These are phyloP conservation scores for Hemisphaericaspora subhashii DNA, from an alignment of 1,139 yeast species.

Conservation along the genomic window DNA sequence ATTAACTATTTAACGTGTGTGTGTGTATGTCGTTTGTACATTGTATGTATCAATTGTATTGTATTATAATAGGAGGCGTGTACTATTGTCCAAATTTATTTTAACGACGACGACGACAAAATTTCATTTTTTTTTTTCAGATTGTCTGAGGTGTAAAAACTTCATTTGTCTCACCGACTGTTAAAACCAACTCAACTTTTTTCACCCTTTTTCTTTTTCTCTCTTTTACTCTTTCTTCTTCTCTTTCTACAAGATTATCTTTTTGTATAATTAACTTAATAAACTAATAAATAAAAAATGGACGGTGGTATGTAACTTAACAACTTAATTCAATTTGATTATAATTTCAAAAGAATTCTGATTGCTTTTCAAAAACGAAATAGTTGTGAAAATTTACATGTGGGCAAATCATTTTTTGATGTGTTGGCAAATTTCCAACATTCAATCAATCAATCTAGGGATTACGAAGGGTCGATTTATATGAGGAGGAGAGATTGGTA, in stretches of 20 bases:
- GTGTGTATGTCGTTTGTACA: not conserved
- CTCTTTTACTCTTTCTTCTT: constrained; percentile 6
- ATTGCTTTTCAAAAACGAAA: not conserved
- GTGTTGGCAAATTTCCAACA: constrained; percentile 1
- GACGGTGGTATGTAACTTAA: constrained; percentile 50
- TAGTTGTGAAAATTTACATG: constrained; percentile 1
- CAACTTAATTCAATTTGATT: not conserved
- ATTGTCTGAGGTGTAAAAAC: no score
- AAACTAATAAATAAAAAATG: constrained; percentile 24
- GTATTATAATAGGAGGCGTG: not conserved
- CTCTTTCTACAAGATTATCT: constrained; percentile 3
- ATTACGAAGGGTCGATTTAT: no score
- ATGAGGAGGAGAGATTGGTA: no score
- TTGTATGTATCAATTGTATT: not conserved
- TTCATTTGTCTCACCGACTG: no score
- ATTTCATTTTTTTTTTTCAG: constrained; percentile 15
- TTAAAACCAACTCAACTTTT: no score
- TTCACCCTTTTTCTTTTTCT: constrained; percentile 6
- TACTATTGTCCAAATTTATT: constrained; percentile 1
- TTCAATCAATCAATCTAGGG: not conserved
- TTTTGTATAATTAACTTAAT: constrained; percentile 4
- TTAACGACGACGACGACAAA: no score
- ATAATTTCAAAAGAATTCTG: not conserved
- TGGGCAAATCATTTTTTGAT: constrained; percentile 1
- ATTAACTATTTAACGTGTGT: not conserved